Base-by-base conservation (phyloP, 2,329 filamentous ascomycete genomes). In the Ophiostoma pallidulum region DNA sequence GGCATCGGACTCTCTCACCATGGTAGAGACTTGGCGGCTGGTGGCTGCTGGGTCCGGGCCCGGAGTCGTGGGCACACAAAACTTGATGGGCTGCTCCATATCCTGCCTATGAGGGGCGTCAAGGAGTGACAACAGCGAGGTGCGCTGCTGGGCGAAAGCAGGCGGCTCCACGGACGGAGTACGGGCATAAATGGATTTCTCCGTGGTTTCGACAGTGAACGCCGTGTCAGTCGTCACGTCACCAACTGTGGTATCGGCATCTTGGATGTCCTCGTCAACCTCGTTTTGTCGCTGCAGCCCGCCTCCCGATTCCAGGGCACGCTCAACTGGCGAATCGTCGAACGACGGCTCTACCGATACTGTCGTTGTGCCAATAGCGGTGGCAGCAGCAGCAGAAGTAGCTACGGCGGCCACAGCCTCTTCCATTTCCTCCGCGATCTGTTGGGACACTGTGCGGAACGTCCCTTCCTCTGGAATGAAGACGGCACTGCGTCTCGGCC, bases 81-180 rank as follows among this genome's bases (percentile, higher is more conserved):
- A 66, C 20, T 33, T 50, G 60, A 31, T 59, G 49, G 52, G 63
- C 58, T 39, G 62, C 60, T 37, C 52, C 13, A 63, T 61, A 2
- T 64, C 64, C 44, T 60, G 63, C 37, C 65, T 61, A 43, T 72
- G 68, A 0, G 76, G 75, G 0, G 73, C 76, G 51, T 80, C 73
- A 50, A 82, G 72, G 6, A 82, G 72, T 3, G 78, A 82, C 14
- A 78, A 66, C 4, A 82, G 68, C 2, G 78, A 82, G 6, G 72
- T 73, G 37, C 77, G 74, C 55, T 72, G 67, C 51, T 77, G 69
- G 5, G 66, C 78, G 57, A 74, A 75, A n/a, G 74, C 62, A 2
- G 79, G 78, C 18, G 77, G 78, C 13, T 82, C 78, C 35, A 77
- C 72, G 0, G 78, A 82, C 12, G 78, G 78, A 2, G 78, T 80